Percentiles rank a stretch among this genome's conserved stretches.
These are phyloP conservation scores for Cnidoscolus chayamansa DNA, from an alignment of 441 rosid species.

Conservation along the genomic window DNA sequence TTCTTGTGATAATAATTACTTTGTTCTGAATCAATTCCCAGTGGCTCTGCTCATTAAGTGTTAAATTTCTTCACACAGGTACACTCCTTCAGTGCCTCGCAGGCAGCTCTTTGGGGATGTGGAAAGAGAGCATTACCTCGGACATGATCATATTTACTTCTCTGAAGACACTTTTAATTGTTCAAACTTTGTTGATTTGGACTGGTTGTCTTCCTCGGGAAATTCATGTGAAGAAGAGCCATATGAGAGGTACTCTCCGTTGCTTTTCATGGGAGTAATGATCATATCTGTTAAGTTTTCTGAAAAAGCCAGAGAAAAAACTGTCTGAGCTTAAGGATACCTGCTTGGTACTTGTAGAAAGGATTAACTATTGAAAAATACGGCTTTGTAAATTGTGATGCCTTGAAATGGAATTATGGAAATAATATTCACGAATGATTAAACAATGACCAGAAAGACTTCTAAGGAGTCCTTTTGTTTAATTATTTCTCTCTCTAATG, in stretches of 20 bases:
- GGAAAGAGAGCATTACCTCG: conserved; percentile 48
- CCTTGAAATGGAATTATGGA: background rate
- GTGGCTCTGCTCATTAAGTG: conserved; percentile 13
- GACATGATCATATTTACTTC: conserved; percentile 46
- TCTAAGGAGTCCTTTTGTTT: background rate
- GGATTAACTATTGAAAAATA: background rate
- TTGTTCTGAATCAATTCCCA: background rate
- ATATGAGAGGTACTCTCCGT: conserved; percentile 61
- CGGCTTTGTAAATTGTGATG: too few species aligned
- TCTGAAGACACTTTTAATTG: conserved; percentile 53
- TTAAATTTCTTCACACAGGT: conserved; percentile 37
- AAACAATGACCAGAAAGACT: background rate
- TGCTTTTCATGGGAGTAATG: background rate
- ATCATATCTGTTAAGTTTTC: background rate
- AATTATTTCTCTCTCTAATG: background rate
- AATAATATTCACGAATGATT: too few species aligned
- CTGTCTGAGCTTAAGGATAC: background rate
- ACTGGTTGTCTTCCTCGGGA: conserved; percentile 84
- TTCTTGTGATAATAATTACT: conserved; percentile 5
- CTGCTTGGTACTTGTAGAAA: background rate
- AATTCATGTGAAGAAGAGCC: conserved; percentile 68
- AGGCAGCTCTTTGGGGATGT: conserved; percentile 65
- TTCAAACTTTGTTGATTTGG: conserved; percentile 85
- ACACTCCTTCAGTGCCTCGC: conserved; percentile 59
- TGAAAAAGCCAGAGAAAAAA: conserved; percentile 17